Evolutionary conservation across 192 early-diverging fungal species (phyloP).

Genomic region (Entomortierella beljakovae): DNA sequence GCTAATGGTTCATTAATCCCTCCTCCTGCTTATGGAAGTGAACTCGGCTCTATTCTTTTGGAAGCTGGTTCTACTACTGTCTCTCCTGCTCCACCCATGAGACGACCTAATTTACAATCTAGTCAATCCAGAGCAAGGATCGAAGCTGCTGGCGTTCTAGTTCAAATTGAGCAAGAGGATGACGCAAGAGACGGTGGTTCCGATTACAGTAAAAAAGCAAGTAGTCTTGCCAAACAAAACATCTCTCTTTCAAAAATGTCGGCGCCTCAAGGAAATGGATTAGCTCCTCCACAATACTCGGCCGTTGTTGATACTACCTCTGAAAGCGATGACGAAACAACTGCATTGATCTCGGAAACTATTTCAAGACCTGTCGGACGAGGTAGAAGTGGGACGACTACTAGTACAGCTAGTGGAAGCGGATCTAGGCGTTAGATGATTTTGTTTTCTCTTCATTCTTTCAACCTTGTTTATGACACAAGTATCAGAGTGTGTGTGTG

Average conservation of each 20-base stretch:
- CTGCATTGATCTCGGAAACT: constrained; percentile 33
- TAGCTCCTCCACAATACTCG: constrained; percentile 39
- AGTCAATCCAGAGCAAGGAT: constrained; percentile 40
- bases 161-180: constrained; percentile 30
- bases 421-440: constrained; percentile 10
- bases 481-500: too few species aligned
- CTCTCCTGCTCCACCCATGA: constrained; percentile 6
- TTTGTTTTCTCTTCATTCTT: neutral
- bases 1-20: constrained; percentile 75
- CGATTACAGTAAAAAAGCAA: neutral
- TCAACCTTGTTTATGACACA: too few species aligned
- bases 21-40: constrained; percentile 84
- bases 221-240: constrained; percentile 3
- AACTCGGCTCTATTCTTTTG: constrained; percentile 76
- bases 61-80: constrained; percentile 26
- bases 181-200: neutral
- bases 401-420: constrained; percentile 20
- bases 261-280: neutral
- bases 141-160: constrained; percentile 35
- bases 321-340: constrained; percentile 38
- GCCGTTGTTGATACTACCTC: neutral
- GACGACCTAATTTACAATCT: constrained; percentile 33
- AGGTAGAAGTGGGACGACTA: constrained; percentile 26
- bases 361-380: constrained; percentile 34
- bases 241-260: constrained; percentile 43